These are phyloP conservation scores for Aureobasidium sp. DNA, from an alignment of 2,329 filamentous ascomycete genomes.

Conservation along the genomic window DNA sequence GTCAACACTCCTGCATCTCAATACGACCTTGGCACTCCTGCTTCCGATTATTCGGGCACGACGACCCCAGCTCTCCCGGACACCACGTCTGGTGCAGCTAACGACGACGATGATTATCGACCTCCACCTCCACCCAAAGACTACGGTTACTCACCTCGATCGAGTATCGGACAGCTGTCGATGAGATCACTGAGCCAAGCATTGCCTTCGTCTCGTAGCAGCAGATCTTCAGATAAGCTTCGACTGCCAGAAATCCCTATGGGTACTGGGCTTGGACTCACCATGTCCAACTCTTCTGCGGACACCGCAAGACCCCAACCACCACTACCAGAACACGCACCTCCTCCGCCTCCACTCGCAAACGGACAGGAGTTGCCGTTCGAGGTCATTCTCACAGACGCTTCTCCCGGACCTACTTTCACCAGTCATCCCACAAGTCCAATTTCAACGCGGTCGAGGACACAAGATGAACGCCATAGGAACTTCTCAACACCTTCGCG, in stretches of 20 bases:
- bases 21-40: not conserved
- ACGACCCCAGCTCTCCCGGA: not conserved
- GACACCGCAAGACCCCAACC: slow-evolving; percentile 29
- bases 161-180: slow-evolving; percentile 23
- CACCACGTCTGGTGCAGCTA: slow-evolving; percentile 17
- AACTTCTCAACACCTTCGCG: slow-evolving; percentile 11
- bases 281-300: slow-evolving; percentile 25
- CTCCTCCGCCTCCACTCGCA: slow-evolving; percentile 38
- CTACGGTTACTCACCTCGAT: slow-evolving; percentile 28
- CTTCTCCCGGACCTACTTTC: not conserved
- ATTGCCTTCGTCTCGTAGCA: not conserved
- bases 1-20: slow-evolving; percentile 13
- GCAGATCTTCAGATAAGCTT: slow-evolving; percentile 17
- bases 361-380: not conserved
- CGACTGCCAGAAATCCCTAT: slow-evolving; percentile 31
- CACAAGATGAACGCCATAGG: slow-evolving; percentile 5
- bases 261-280: slow-evolving; percentile 37
- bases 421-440: slow-evolving; percentile 10
- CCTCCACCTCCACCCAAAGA: slow-evolving; percentile 39
- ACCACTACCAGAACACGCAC: slow-evolving; percentile 37
- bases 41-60: slow-evolving; percentile 8
- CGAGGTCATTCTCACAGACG: slow-evolving; percentile 11
- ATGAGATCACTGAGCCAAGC: slow-evolving; percentile 7
- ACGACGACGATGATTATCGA: slow-evolving; percentile 28
- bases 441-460: not conserved